Evolutionary conservation across 352 stramenopile species (phyloP), one percentile per base, ranked within the genome.

Genomic region (Globisporangium viniferum): DNA sequence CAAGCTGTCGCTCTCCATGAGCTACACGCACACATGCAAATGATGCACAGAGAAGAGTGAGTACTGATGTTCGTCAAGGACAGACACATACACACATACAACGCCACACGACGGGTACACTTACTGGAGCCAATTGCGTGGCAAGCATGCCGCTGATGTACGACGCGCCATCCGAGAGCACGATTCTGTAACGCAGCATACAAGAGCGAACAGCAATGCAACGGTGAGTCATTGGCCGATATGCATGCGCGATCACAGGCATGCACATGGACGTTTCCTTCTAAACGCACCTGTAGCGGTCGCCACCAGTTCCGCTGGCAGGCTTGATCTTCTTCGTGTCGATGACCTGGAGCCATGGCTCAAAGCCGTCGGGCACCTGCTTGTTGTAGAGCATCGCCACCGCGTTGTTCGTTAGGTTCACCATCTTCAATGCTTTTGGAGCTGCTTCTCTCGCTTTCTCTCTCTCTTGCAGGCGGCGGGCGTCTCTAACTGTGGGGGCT

Each of bases 291-390:
- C 84, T 81, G 76, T 94, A 95, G 69, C 88, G 79, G 67, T 95
- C 86, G 49, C 82, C 84, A 54, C 85, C 85, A 12, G 79, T 71
- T 64, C 88, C 86, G 44, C 79, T 94, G 36, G 80, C 79, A 1
- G 88, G 88, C 53, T 92, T 91, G 74, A 95, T 95, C 79, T 93
- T 93, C 77, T 93, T 93, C 35, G 82, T 92, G 73, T 95, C 86
- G 60, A 95, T 95, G 57, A 95, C 75, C 77, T 95, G 88, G 55
- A 95, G 77, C 88, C 84, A 93, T 12, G 88, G 88, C 75, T 95
- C 85, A 58, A 94, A 95, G 71, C 88, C 88, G 55, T 95, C 84
- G 48, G 88, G 86, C 66, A 79, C 76, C 72, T 93, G 78, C 57
- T 91, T 90, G 75, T 86, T 90, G 76, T 92, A 92, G n/a, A 95